Base-by-base conservation (phyloP, 129 eudicot genomes). In the Lactuca saligna region DNA sequence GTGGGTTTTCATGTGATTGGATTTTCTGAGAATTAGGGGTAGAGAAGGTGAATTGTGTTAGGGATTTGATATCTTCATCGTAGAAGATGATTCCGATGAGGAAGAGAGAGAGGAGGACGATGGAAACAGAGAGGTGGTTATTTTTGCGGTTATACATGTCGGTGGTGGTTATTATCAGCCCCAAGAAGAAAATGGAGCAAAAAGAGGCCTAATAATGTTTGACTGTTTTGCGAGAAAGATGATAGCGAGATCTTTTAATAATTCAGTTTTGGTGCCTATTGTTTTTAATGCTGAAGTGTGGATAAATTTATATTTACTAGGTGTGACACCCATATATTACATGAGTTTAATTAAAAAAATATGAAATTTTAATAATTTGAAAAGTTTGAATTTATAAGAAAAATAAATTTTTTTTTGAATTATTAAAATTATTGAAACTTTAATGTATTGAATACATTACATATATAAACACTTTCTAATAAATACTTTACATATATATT, bases 21-120 rank as follows among this genome's bases (percentile, higher is more conserved):
- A 9, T 42, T 9, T 2, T 42, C 49, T 42, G 49, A 42, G 14
- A 42, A 8, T 42, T 9, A 35, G 38, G 38, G 8, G 49, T 72
- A 1, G 78, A 73, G 39, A 85, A 76, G 0, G 87, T 86, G 61
- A 87, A 87, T 42, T 77, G 85, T 0, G 97, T 84, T 12, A 91
- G 59, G 25, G 94, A 85, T 66, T 86, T 84, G 6, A 86, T 81
- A 57, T 86, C 93, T 53, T 91, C 91, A 35, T 91, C 84, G 87
- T 88, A 91, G 73, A 91, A 69, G 76, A 91, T 80, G 61, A 87
- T 72, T 3, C 86, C 97, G 54, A 84, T 71, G 15, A 91, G 75
- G 17, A 88, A 83, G 7, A 88, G 57, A 31, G 91, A 78, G 58
- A 84, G 68, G 11, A 86, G 80, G 10, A 82, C 75, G 8, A 81